These are phyloP conservation scores for Ophiostoma ips DNA, from an alignment of 2,329 filamentous ascomycete species.

Conservation along the genomic window DNA sequence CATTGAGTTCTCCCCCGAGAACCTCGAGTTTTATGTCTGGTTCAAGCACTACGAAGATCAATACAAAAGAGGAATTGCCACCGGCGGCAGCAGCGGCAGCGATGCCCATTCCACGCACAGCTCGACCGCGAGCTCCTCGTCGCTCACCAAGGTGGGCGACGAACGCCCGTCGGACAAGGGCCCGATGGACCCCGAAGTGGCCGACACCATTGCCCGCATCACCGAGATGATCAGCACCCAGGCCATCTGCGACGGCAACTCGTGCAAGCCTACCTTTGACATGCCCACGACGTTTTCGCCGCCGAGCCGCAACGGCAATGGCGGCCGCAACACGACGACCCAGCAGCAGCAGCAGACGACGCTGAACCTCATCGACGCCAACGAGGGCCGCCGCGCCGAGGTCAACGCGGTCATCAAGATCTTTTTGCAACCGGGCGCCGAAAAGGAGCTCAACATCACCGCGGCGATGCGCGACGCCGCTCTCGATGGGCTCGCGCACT, in stretches of 20 bases:
- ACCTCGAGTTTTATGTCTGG: constrained; percentile 37
- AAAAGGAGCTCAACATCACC: constrained; percentile 35
- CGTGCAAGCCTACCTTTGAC: constrained; percentile 9
- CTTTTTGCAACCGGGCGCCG: constrained; percentile 27
- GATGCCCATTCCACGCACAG: constrained; percentile 17
- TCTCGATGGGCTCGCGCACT: constrained; percentile 22
- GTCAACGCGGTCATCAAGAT: constrained; percentile 27
- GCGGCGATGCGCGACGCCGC: constrained; percentile 26
- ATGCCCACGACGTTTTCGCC: constrained; percentile 10
- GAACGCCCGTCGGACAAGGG: constrained; percentile 9
- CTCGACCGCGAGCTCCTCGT: constrained; percentile 18
- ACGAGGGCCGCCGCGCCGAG: constrained; percentile 16
- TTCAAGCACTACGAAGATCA: constrained; percentile 29
- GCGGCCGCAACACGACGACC: not conserved
- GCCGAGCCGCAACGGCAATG: not conserved
- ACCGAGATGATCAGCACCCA: constrained; percentile 20
- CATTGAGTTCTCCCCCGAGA: constrained; percentile 34
- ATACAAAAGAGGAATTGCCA: constrained; percentile 10
- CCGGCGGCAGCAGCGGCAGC: constrained; percentile 17
- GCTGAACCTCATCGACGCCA: constrained; percentile 12
- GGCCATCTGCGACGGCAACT: constrained; percentile 15
- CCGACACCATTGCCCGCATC: constrained; percentile 18
- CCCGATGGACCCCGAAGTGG: constrained; percentile 20
- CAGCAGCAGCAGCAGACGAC: constrained; percentile 4
- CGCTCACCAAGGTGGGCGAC: constrained; percentile 13